Evolutionary conservation across 179 eudicot species (phyloP).

Genomic region (Camellia oleifera): DNA sequence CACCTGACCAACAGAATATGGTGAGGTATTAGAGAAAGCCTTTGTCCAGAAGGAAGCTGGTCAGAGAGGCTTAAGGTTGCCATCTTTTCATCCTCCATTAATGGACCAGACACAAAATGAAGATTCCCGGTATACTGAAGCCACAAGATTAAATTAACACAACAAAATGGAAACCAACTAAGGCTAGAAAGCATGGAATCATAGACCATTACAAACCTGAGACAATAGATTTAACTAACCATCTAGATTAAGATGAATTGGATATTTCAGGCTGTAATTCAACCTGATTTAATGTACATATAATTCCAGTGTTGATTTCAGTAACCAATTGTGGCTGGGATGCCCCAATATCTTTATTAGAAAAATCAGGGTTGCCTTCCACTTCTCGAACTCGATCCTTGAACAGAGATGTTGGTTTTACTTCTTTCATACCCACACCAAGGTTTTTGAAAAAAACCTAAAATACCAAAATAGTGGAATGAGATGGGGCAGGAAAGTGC

Average conservation of each 20-base stretch:
- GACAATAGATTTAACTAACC: slow-evolving; percentile 54
- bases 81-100: slow-evolving; percentile 71
- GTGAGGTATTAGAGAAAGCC: slow-evolving; percentile 39
- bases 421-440: slow-evolving; percentile 68
- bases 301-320: slow-evolving; percentile 20
- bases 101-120: slow-evolving; percentile 39
- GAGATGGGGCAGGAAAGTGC: background rate
- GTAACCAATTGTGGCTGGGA: slow-evolving; percentile 39
- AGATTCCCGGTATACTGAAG: slow-evolving; percentile 49
- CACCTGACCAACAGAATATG: slow-evolving; percentile 56
- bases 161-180: background rate
- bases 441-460: slow-evolving; percentile 82
- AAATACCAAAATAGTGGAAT: slow-evolving; percentile 3
- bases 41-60: slow-evolving; percentile 73
- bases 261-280: slow-evolving; percentile 41
- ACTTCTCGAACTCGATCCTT: slow-evolving; percentile 61
- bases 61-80: slow-evolving; percentile 60
- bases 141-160: background rate
- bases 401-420: slow-evolving; percentile 59
- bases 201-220: slow-evolving; percentile 36
- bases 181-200: background rate
- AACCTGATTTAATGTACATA: slow-evolving; percentile 35
- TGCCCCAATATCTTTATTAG: slow-evolving; percentile 66
- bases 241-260: slow-evolving; percentile 44
- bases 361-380: slow-evolving; percentile 90